Percentiles rank a stretch among this genome's conserved stretches.
phyloP scores from a whole-genome alignment of 1,284 basidiomycete species.

The Chondrostereum purpureum region DNA sequence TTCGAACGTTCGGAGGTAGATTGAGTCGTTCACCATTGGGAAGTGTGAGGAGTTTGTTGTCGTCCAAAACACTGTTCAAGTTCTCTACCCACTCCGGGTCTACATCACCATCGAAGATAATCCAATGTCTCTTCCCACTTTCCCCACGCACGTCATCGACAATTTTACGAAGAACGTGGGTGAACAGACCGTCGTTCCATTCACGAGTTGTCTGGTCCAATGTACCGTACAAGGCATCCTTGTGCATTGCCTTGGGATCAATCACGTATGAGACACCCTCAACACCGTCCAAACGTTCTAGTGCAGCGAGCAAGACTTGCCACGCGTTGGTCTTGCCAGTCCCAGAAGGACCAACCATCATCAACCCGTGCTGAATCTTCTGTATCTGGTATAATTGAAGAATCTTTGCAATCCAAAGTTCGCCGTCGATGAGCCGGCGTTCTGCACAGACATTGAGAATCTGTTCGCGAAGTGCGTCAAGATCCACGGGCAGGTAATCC shows the following conservation, averaged over 20 bases:
- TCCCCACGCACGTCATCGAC: slow-evolving; percentile 98
- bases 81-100: slow-evolving; percentile 99
- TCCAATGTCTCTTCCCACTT: slow-evolving; percentile 97
- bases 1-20: slow-evolving; percentile 92
- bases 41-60: slow-evolving; percentile 96
- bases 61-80: slow-evolving; percentile 97
- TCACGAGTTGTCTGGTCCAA: slow-evolving; percentile 96
- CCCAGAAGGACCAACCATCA: slow-evolving; percentile 99
- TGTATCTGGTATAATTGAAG: slow-evolving; percentile 98
- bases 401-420: slow-evolving; percentile 93
- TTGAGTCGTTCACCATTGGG: slow-evolving; percentile 99
- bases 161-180: slow-evolving; percentile 95
- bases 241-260: slow-evolving; percentile 98
- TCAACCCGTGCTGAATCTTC: slow-evolving; percentile 98
- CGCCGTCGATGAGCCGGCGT: slow-evolving; percentile 78
- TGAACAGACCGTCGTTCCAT: slow-evolving; percentile 99
- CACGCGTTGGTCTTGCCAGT: slow-evolving; percentile 97
- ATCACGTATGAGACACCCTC: slow-evolving; percentile 97
- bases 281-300: slow-evolving; percentile 87
- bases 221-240: slow-evolving; percentile 96
- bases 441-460: slow-evolving; percentile 87
- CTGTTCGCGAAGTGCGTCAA: slow-evolving; percentile 79
- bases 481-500: slow-evolving; percentile 83
- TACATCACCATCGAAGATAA: slow-evolving; percentile 98
- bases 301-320: slow-evolving; percentile 87